These are phyloP conservation scores for Candida tallmaniae DNA, from an alignment of 805 yeast genomes.

Conservation along the genomic window DNA sequence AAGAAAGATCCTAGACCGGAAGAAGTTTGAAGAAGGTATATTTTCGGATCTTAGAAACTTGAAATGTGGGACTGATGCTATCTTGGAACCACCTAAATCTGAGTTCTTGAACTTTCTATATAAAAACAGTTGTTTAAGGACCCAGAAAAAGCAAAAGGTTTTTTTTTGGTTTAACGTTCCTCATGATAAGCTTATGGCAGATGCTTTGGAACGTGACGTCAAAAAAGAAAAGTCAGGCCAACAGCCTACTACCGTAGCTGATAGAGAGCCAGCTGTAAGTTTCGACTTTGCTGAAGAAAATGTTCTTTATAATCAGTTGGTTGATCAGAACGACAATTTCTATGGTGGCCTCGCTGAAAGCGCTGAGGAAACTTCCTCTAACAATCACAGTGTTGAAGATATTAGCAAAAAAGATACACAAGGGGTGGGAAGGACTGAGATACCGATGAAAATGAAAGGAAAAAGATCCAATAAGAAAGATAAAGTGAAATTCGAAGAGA, in stretches of 20 bases:
- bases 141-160: slow-evolving; percentile 95
- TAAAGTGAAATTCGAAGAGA: slow-evolving; percentile 3
- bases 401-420: not conserved
- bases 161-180: slow-evolving; percentile 96
- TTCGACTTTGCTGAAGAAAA: slow-evolving; percentile 58
- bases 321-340: slow-evolving; percentile 24
- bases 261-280: slow-evolving; percentile 73
- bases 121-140: slow-evolving; percentile 81
- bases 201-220: slow-evolving; percentile 88
- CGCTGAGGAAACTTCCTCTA: slow-evolving; percentile 5
- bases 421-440: not conserved
- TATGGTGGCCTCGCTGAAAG: slow-evolving; percentile 24
- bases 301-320: slow-evolving; percentile 53
- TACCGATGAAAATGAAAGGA: not conserved
- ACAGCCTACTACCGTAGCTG: slow-evolving; percentile 67
- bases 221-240: slow-evolving; percentile 66
- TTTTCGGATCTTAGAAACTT: slow-evolving; percentile 85
- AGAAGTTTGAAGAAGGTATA: slow-evolving; percentile 95
- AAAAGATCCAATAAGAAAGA: slow-evolving; percentile 3
- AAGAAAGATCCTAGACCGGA: slow-evolving; percentile 73
- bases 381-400: not conserved
- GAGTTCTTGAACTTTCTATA: slow-evolving; percentile 78
- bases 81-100: slow-evolving; percentile 82
- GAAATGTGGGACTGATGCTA: slow-evolving; percentile 83
- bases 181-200: slow-evolving; percentile 87